A percentile compares a stretch with the other conserved stretches of the same genome.
These are phyloP conservation scores for Paspalum notatum DNA, from an alignment of 176 grass and related monocot genomes.

Conservation along the genomic window DNA sequence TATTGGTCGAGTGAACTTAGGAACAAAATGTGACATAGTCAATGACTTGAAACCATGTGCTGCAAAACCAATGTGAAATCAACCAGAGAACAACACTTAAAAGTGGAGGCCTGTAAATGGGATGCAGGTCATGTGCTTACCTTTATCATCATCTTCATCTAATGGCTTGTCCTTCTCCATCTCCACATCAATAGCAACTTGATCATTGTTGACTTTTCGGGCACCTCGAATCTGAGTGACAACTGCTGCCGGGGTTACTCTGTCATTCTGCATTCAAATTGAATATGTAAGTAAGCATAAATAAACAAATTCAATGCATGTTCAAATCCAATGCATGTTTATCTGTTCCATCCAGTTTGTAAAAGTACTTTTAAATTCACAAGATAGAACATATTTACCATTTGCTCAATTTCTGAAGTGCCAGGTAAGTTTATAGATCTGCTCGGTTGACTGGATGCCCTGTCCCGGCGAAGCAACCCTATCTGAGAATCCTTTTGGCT, in stretches of 20 bases:
- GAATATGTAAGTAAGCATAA: constrained; percentile 22
- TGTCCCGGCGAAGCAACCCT: constrained; percentile 58
- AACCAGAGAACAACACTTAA: constrained; percentile 26
- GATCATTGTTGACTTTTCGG: constrained; percentile 82
- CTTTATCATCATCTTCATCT: constrained; percentile 98
- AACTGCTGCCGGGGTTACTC: constrained; percentile 54
- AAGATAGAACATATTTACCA: constrained; percentile 52
- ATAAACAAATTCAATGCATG: constrained; percentile 13
- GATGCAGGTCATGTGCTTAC: constrained; percentile 44
- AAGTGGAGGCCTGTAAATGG: constrained; percentile 8
- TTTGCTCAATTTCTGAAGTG: constrained; percentile 85
- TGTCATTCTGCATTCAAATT: constrained; percentile 70
- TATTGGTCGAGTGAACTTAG: constrained; percentile 86
- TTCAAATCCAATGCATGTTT: background rate
- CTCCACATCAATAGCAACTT: constrained; percentile 92
- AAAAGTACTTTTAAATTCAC: constrained; percentile 6
- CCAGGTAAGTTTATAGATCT: constrained; percentile 58
- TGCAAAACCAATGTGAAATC: constrained; percentile 54
- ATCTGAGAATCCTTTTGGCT: constrained; percentile 67
- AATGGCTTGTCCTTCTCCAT: constrained; percentile 61
- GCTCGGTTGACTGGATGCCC: constrained; percentile 50
- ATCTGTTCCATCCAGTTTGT: constrained; percentile 15
- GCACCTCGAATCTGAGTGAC: constrained; percentile 71
- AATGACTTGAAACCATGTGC: constrained; percentile 98
- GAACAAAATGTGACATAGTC: constrained; percentile 84